phyloP scores from a whole-genome alignment of 768 basidiomycete genomes.

The Boletellus sp. region DNA sequence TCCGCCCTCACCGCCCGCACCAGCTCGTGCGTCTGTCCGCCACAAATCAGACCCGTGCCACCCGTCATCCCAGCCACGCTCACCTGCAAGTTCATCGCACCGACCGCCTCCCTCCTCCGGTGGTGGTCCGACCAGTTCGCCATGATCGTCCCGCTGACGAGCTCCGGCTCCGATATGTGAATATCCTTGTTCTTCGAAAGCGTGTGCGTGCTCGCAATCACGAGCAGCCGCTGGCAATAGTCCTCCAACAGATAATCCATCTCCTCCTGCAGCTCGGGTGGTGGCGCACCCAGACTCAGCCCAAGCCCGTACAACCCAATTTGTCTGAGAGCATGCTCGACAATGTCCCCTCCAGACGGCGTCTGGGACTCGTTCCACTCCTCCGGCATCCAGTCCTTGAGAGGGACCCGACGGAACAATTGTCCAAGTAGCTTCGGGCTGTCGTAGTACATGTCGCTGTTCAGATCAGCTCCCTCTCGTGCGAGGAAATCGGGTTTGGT shows the following conservation, averaged over 20 bases:
- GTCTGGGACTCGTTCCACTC: slow-evolving; percentile 14
- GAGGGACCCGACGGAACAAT: slow-evolving; percentile 44
- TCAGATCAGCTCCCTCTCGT: slow-evolving; percentile 34
- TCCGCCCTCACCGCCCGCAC: slow-evolving; percentile 35
- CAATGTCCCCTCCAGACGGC: slow-evolving; percentile 26
- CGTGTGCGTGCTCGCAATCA: slow-evolving; percentile 37
- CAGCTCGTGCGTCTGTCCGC: slow-evolving; percentile 37
- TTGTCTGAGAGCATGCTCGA: slow-evolving; percentile 25
- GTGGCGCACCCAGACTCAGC: slow-evolving; percentile 21
- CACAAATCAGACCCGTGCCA: slow-evolving; percentile 9
- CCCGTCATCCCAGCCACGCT: slow-evolving; percentile 4
- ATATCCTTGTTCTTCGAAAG: slow-evolving; percentile 35
- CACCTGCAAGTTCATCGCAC: slow-evolving; percentile 45
- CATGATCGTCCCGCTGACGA: slow-evolving; percentile 45
- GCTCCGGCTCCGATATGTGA: slow-evolving; percentile 38
- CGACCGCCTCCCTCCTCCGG: slow-evolving; percentile 37
- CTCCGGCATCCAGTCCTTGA: slow-evolving; percentile 30
- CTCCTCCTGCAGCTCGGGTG: slow-evolving; percentile 32
- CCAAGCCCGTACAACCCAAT: slow-evolving; percentile 32
- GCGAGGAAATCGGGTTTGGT: slow-evolving; percentile 43
- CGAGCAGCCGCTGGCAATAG: slow-evolving; percentile 32
- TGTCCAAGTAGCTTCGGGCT: slow-evolving; percentile 43
- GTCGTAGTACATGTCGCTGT: slow-evolving; percentile 31
- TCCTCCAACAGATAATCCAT: slow-evolving; percentile 37
- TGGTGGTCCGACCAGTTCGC: slow-evolving; percentile 42